Conservation (phyloP, 345 rosid genomes). For the Stellera chamaejasme region DNA sequence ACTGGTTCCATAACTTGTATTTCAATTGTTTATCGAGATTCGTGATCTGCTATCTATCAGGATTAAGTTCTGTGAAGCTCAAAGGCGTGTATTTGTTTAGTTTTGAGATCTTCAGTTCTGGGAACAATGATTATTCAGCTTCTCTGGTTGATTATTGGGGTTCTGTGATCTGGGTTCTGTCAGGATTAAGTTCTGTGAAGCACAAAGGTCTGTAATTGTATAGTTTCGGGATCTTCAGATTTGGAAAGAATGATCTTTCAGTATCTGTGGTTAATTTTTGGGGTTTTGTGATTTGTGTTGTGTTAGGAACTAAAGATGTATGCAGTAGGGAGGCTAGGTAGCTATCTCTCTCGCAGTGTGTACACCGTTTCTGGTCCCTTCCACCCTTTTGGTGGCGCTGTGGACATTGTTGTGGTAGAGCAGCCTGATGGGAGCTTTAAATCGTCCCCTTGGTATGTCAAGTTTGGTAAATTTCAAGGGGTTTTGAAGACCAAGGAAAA, state of each 20-base stretch:
- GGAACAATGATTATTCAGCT: neutral
- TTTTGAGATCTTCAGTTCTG: constrained; percentile 8
- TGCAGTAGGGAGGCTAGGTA: constrained; percentile 82
- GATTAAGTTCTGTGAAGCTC: neutral
- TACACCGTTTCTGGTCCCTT: constrained; percentile 77
- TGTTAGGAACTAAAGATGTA: constrained; percentile 38
- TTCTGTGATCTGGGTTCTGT: constrained; percentile 10
- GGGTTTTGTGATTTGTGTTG: constrained; percentile 19
- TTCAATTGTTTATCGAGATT: too few relatives aligned
- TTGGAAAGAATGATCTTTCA: neutral
- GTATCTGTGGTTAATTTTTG: constrained; percentile 14
- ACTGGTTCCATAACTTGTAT: too few relatives aligned
- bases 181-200: constrained; percentile 8
- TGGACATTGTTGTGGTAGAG: constrained; percentile 87
- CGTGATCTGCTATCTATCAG: too few relatives aligned
- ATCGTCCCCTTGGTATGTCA: constrained; percentile 97
- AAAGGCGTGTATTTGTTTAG: neutral
- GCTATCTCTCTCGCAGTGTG: constrained; percentile 77
- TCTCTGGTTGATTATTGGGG: constrained; percentile 3
- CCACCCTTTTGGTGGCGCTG: constrained; percentile 98
- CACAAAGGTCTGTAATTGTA: constrained; percentile 1
- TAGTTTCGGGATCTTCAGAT: constrained; percentile 6
- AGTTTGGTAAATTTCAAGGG: constrained; percentile 96
- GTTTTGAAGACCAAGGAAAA: constrained; percentile 67
- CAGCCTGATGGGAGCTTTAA: constrained; percentile 93